Evolutionary conservation across 140 eudicot species (phyloP).

Genomic region (Flaveria floridana): DNA sequence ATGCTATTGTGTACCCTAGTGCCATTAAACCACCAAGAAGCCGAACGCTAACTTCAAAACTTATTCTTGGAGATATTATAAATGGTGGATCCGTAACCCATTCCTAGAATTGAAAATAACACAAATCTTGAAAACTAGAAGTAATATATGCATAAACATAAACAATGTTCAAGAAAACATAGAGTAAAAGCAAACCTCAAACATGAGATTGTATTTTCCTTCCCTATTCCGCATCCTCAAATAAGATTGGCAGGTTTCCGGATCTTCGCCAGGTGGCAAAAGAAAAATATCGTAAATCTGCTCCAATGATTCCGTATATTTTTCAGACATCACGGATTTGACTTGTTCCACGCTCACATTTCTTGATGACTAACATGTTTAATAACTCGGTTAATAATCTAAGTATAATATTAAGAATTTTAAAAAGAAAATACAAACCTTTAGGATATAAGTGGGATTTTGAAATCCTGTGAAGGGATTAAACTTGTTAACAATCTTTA

Average conservation of each 20-base stretch:
- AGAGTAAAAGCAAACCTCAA: constrained; percentile 59
- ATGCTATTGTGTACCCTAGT: constrained; percentile 94
- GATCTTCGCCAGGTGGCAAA: constrained; percentile 97
- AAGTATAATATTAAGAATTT: neutral
- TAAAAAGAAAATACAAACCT: constrained; percentile 44
- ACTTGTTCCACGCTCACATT: constrained; percentile 60
- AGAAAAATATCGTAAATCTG: constrained; percentile 87
- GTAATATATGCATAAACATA: constrained; percentile 10
- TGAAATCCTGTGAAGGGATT: constrained; percentile 97
- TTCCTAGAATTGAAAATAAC: constrained; percentile 49
- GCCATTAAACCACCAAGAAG: constrained; percentile 99
- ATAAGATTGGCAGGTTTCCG: constrained; percentile 95
- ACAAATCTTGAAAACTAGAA: neutral
- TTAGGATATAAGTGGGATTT: constrained; percentile 83
- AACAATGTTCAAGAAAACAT: neutral
- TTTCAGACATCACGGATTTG: constrained; percentile 62
- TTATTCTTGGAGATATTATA: constrained; percentile 94
- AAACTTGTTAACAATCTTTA: constrained; percentile 85
- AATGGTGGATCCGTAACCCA: constrained; percentile 94
- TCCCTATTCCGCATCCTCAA: constrained; percentile 90
- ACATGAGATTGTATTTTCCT: constrained; percentile 97
- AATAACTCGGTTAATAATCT: neutral
- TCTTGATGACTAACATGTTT: constrained; percentile 60
- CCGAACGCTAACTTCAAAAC: constrained; percentile 95
- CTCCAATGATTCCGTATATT: constrained; percentile 54